Evolutionary conservation across 2,329 filamentous ascomycete genomes (phyloP), one percentile per base, ranked within the genome.

Genomic region (Alternaria brassicicola): DNA sequence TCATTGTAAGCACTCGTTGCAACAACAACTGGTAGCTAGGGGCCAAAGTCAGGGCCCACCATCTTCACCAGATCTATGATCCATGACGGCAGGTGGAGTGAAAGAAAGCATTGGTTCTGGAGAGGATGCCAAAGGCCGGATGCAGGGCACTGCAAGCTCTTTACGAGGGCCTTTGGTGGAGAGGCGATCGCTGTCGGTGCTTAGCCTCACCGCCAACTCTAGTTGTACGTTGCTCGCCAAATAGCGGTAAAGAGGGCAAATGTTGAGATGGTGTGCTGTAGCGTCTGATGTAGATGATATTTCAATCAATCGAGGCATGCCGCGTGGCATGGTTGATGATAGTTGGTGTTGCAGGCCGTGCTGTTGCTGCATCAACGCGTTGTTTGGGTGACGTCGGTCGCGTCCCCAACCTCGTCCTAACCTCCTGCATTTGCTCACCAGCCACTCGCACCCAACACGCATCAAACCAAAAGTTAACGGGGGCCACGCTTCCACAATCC

Each of bases 311-410:
- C 17, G 43, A 39, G 49, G 33, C 42, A 26, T 39, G 46, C 52
- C 52, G 52, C 46, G 52, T 59, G 52, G 52, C 56, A 50, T n/a
- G n/a, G n/a, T 8, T 36, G 23, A 35, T 23, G 9, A 33, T 17
- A 49, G 30, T 30, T 45, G 55, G 51, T 39, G 52, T 25, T 35
- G 9, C 28, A 15, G 43, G 19, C 43, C 51, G 52, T 50, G 53
- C 39, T 50, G 58, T 57, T 55, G 64, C 63, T 64, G 62, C 62
- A 52, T 49, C 64, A 64, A 61, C 63, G 55, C 49, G 57, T 64
- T 60, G 62, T 66, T 66, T 55, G 59, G 52, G 63, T 66, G 59
- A 59, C 49, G 54, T 52, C 30, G 53, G 49, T 46, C 31, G 52
- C 39, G 42, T 59, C 55, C 59, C 63, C 61, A 66, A 57, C 63